phyloP scores from a whole-genome alignment of 1,139 yeast species.

The Geotrichum australiense region DNA sequence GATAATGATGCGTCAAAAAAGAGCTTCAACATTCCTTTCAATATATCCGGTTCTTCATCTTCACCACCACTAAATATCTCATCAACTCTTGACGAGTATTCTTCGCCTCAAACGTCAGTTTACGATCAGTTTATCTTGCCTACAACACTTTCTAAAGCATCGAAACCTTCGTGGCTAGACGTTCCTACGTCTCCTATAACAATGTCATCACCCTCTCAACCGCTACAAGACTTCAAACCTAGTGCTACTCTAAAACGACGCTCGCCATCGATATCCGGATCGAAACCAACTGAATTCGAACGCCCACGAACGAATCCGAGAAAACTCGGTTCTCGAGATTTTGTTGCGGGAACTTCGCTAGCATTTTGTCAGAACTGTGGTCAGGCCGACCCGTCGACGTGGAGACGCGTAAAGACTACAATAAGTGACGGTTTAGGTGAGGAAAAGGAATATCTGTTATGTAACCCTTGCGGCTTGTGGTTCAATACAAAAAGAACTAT shows the following conservation, averaged over 20 bases:
- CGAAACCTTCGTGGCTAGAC: constrained; percentile 12
- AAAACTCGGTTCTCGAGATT: neutral
- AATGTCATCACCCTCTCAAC: constrained; percentile 15
- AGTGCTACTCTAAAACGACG: constrained; percentile 2
- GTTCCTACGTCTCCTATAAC: constrained; percentile 13
- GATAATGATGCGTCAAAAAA: neutral
- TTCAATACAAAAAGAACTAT: constrained; percentile 29
- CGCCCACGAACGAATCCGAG: constrained; percentile 3
- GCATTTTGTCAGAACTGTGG: constrained; percentile 37
- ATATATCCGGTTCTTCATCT: constrained; percentile 5
- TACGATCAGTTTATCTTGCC: constrained; percentile 5
- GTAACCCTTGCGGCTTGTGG: constrained; percentile 38
- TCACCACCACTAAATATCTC: constrained; percentile 9
- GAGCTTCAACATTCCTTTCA: neutral
- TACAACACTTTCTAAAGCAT: constrained; percentile 1
- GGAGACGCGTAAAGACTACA: constrained; percentile 29
- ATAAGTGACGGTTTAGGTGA: constrained; percentile 8
- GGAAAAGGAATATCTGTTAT: constrained; percentile 24
- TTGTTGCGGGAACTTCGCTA: too few relatives aligned
- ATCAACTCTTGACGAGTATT: constrained; percentile 8
- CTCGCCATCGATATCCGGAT: neutral
- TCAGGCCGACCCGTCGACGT: constrained; percentile 31
- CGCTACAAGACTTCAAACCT: neutral
- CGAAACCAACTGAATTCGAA: neutral
- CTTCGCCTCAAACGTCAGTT: constrained; percentile 11